These are phyloP conservation scores for Hyphodiscus sp. DNA, from an alignment of 2,329 filamentous ascomycete species.

Conservation along the genomic window DNA sequence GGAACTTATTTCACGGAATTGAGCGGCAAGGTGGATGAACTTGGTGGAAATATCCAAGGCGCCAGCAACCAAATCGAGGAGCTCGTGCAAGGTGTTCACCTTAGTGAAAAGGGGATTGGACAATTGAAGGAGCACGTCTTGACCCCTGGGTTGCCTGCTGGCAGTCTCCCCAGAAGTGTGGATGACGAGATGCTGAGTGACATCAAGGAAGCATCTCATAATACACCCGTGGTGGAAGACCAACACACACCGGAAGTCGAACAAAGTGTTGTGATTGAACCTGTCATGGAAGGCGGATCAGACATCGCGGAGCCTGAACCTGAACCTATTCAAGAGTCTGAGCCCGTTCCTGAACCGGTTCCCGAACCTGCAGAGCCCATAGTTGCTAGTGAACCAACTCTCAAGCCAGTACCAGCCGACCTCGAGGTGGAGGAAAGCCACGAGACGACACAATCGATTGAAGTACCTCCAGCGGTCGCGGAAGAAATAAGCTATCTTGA, in stretches of 20 bases:
- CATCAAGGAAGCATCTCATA: not conserved
- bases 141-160: not conserved
- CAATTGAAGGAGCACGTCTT: slow-evolving; percentile 11
- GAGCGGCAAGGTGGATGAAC: slow-evolving; percentile 1
- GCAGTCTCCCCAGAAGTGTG: not conserved
- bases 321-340: no score
- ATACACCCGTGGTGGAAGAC: no score
- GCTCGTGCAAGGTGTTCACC: slow-evolving; percentile 11
- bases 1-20: slow-evolving; percentile 4
- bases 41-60: not conserved
- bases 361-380: not conserved
- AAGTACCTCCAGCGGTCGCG: not conserved
- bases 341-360: not conserved
- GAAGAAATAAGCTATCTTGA: no score
- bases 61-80: slow-evolving; percentile 2
- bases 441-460: not conserved
- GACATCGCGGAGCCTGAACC: not conserved
- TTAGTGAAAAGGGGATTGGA: slow-evolving; percentile 13
- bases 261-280: not conserved
- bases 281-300: not conserved
- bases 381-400: not conserved
- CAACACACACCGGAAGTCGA: no score
- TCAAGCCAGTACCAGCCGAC: not conserved
- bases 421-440: not conserved
- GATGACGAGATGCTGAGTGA: not conserved